Evolutionary conservation across 179 eudicot species (phyloP).

Genomic region (Pouteria campechiana): DNA sequence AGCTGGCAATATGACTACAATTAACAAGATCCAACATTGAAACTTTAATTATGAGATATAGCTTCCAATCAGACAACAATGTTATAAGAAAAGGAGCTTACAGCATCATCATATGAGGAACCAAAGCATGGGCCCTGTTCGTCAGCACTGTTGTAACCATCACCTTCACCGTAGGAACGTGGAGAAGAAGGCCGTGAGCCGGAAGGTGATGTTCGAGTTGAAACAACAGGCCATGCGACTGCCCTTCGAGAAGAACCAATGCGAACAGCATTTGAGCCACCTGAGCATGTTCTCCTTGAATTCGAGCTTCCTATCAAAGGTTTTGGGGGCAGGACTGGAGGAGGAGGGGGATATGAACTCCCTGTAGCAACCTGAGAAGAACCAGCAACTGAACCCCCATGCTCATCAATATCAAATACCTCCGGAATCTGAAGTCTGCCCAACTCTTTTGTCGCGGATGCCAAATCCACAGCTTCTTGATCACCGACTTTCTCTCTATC

Average conservation of each 20-base stretch:
- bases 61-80: too few species aligned
- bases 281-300: conserved; percentile 29
- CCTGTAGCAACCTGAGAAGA: conserved; percentile 17
- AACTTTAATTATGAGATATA: too few species aligned
- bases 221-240: conserved; percentile 48
- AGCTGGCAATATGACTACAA: too few species aligned
- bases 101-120: conserved; percentile 62
- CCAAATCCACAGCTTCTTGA: conserved; percentile 18
- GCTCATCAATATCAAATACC: conserved; percentile 18
- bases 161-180: conserved; percentile 68
- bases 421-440: conserved; percentile 27
- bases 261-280: conserved; percentile 46
- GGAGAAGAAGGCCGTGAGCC: conserved; percentile 93
- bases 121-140: conserved; percentile 71
- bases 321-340: conserved; percentile 90
- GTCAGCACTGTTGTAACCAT: conserved; percentile 98
- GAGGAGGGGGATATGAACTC: conserved; percentile 82
- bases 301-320: conserved; percentile 39
- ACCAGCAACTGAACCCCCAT: conserved; percentile 17
- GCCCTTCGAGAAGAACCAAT: conserved; percentile 73
- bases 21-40: too few species aligned
- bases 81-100: conserved; percentile 44
- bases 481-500: conserved; percentile 23
- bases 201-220: conserved; percentile 67
- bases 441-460: conserved; percentile 19